phyloP scores from a whole-genome alignment of 176 grass and related monocot species.

The Puya raimondii region DNA sequence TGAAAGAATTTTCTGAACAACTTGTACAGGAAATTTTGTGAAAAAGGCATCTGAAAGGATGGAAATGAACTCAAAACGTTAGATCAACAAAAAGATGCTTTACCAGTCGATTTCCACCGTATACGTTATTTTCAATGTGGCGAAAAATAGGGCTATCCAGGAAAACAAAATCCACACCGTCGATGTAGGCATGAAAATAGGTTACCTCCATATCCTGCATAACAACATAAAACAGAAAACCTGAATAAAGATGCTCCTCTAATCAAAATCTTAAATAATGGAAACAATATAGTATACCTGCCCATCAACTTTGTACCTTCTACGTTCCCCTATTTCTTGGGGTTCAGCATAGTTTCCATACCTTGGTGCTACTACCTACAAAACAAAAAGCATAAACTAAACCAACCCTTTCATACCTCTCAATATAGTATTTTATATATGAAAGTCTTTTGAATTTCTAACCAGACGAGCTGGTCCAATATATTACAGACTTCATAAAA shows the following conservation, averaged over 20 bases:
- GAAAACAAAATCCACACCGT: constrained; percentile 91
- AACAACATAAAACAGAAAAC: constrained; percentile 7
- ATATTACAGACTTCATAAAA: neutral
- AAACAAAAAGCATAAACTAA: constrained; percentile 16
- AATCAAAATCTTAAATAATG: neutral
- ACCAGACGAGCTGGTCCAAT: neutral
- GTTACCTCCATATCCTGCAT: constrained; percentile 75
- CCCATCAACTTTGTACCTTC: constrained; percentile 61
- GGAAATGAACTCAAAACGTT: constrained; percentile 17
- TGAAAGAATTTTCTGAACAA: neutral
- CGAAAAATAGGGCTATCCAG: constrained; percentile 66
- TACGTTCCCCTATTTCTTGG: constrained; percentile 52
- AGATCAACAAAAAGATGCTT: constrained; percentile 4
- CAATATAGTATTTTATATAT: neutral
- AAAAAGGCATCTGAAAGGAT: neutral
- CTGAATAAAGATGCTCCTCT: neutral
- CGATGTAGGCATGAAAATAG: constrained; percentile 78
- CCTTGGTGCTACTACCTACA: constrained; percentile 67
- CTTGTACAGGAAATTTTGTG: neutral
- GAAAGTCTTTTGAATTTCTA: neutral
- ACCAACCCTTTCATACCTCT: neutral
- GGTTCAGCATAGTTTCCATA: constrained; percentile 63
- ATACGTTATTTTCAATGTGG: constrained; percentile 71
- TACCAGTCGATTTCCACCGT: constrained; percentile 81
- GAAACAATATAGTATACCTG: constrained; percentile 45